Conservation (phyloP, 768 basidiomycete genomes). For the Botryobasidium botryosum region DNA sequence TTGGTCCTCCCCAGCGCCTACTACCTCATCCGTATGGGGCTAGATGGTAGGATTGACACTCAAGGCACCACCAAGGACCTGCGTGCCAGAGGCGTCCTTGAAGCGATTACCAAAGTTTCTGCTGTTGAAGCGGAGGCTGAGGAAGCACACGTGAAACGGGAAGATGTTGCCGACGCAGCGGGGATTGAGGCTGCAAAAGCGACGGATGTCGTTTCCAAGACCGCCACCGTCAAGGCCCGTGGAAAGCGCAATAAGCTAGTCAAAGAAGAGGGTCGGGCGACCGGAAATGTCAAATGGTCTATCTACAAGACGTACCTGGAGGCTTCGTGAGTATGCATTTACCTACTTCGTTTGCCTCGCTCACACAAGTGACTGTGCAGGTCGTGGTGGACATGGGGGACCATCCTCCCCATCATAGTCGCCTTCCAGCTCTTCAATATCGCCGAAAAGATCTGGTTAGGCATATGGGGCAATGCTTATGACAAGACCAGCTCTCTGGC, state of each 20-base stretch:
- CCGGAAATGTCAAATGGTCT: constrained; percentile 23
- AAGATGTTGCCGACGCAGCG: constrained; percentile 5
- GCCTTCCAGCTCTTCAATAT: too few relatives aligned
- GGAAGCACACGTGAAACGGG: constrained; percentile 20
- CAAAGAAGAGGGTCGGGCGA: constrained; percentile 20
- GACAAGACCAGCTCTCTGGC: too few relatives aligned
- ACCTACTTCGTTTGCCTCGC: too few relatives aligned
- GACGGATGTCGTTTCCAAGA: constrained; percentile 12
- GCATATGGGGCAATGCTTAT: too few relatives aligned
- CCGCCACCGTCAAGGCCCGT: background rate
- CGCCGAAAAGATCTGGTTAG: too few relatives aligned
- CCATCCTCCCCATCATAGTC: constrained; percentile 33
- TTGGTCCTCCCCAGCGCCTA: constrained; percentile 25
- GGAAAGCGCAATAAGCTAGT: constrained; percentile 15
- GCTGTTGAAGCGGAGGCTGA: constrained; percentile 18
- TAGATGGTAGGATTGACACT: constrained; percentile 27
- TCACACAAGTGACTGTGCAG: too few relatives aligned
- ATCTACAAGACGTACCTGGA: constrained; percentile 25
- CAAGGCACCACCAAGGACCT: constrained; percentile 25
- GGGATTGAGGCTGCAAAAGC: constrained; percentile 12
- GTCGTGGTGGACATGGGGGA: constrained; percentile 57
- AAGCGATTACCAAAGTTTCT: constrained; percentile 20
- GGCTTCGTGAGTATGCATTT: constrained; percentile 20
- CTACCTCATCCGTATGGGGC: constrained; percentile 24
- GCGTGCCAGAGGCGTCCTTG: constrained; percentile 21